A percentile compares a stretch with the other conserved stretches of the same genome.
These are phyloP conservation scores for Allium sativum DNA, from an alignment of 106 monocot species.

Conservation along the genomic window DNA sequence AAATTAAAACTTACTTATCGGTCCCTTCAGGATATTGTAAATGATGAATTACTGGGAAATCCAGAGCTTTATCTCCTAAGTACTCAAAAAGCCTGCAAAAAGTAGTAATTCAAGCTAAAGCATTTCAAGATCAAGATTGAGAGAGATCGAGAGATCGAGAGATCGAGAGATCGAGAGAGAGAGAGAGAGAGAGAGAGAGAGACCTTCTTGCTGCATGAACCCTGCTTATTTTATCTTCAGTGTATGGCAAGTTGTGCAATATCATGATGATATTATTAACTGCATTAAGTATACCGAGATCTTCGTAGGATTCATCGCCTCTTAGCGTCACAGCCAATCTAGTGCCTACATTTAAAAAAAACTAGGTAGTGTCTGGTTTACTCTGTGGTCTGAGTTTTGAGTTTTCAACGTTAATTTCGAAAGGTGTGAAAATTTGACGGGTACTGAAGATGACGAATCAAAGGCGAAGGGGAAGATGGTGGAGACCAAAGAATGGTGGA, in stretches of 20 bases:
- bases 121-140: too few relatives aligned
- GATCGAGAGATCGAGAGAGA: too few relatives aligned
- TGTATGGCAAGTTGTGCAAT: slow-evolving; percentile 66
- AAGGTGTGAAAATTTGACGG: too few relatives aligned
- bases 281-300: slow-evolving; percentile 58
- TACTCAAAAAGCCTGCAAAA: slow-evolving; percentile 81
- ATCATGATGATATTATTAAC: slow-evolving; percentile 77
- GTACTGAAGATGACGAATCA: too few relatives aligned
- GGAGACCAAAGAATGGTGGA: too few relatives aligned
- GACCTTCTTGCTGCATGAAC: slow-evolving; percentile 94
- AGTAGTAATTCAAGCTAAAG: neutral
- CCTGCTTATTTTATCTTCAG: slow-evolving; percentile 68
- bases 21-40: slow-evolving; percentile 59
- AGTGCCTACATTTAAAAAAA: slow-evolving; percentile 40
- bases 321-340: slow-evolving; percentile 74
- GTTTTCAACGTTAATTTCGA: too few relatives aligned
- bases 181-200: too few relatives aligned
- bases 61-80: slow-evolving; percentile 49
- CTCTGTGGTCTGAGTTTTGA: too few relatives aligned
- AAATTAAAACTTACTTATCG: slow-evolving; percentile 32
- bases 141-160: too few relatives aligned
- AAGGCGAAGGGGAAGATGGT: too few relatives aligned
- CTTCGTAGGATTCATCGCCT: slow-evolving; percentile 85
- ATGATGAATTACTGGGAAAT: slow-evolving; percentile 91
- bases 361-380: too few relatives aligned